phyloP scores from a whole-genome alignment of 176 grass and related monocot genomes.

The maize (Zea mays) region DNA sequence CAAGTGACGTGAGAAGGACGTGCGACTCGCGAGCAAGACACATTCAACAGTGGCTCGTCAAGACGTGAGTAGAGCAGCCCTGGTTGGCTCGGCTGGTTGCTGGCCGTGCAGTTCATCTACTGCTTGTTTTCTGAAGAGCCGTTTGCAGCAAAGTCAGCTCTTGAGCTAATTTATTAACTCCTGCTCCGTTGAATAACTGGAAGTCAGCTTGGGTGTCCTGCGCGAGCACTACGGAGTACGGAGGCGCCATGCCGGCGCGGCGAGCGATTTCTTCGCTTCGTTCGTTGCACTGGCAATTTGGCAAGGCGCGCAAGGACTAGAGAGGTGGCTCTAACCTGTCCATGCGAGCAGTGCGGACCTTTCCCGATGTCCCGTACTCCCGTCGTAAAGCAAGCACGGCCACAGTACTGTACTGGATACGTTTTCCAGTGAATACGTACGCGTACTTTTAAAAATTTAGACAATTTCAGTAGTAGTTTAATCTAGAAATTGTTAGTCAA shows the following conservation, averaged over 20 bases:
- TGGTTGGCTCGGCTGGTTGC: background rate
- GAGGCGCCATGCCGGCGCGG: background rate
- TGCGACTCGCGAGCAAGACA: background rate
- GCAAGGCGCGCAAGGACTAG: background rate
- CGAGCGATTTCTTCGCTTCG: background rate
- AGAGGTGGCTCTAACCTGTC: background rate
- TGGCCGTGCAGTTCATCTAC: background rate
- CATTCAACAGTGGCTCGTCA: background rate
- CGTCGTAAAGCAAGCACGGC: background rate
- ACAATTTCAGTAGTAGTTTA: too few relatives aligned
- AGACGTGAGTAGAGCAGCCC: background rate
- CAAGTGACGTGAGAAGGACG: background rate
- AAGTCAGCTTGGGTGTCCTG: constrained; percentile 17
- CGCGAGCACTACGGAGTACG: background rate
- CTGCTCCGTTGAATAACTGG: background rate
- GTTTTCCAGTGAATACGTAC: background rate
- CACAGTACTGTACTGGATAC: background rate
- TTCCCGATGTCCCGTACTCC: background rate
- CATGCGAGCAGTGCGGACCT: background rate
- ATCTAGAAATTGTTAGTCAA: too few relatives aligned
- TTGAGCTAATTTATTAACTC: background rate
- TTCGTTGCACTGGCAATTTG: background rate
- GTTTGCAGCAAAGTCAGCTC: background rate
- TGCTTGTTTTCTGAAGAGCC: background rate
- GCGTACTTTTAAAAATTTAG: too few relatives aligned